Conservation (phyloP, 257 asterid genomes). For the Petrea volubilis region DNA sequence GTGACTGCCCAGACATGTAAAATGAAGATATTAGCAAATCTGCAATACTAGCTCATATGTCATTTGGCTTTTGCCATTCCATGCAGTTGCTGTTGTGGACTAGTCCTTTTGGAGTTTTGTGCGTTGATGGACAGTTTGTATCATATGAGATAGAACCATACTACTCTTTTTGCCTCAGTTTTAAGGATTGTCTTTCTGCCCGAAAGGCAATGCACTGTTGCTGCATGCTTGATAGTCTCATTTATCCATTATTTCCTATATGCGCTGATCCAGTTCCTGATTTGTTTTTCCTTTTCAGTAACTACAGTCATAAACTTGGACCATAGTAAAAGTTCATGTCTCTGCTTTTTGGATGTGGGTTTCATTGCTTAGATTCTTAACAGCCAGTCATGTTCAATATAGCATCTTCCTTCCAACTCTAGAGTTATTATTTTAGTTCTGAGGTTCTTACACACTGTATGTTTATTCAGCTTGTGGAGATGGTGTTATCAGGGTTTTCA, state of each 20-base stretch:
- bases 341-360: constrained; percentile 3
- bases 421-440: background rate
- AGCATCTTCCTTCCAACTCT: constrained; percentile 1
- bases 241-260: background rate
- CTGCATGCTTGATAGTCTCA: constrained; percentile 8
- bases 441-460: constrained; percentile 15
- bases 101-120: no score
- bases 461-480: constrained; percentile 81
- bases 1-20: constrained; percentile 6
- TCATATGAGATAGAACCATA: background rate
- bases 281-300: background rate
- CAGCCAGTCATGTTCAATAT: background rate
- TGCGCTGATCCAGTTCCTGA: background rate
- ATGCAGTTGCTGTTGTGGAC: background rate
- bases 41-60: background rate
- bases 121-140: background rate
- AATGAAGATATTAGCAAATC: background rate
- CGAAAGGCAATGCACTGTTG: background rate
- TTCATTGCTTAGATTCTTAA: background rate
- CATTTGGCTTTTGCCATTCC: background rate
- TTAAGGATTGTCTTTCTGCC: background rate
- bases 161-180: background rate
- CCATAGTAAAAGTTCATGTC: background rate
- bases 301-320: background rate
- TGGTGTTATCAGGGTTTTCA: constrained; percentile 87